Percentiles rank a stretch among this genome's conserved stretches.
Conservation (phyloP, 2,329 filamentous ascomycete species). For the Aspergillus floridensis region DNA sequence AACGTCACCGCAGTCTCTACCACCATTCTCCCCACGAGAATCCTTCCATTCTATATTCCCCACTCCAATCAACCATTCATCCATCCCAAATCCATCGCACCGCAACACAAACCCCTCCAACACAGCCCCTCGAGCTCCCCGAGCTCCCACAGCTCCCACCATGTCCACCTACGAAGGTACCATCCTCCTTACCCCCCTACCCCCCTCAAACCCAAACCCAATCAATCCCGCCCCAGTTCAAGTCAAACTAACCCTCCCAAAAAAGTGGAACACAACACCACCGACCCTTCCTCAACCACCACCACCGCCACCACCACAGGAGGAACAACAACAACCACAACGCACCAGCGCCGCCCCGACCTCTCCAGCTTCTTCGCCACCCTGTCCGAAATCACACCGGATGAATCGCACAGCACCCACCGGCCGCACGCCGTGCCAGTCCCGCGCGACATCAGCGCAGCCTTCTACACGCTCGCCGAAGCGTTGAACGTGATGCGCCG, state of each 20-base stretch:
- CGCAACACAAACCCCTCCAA: not conserved
- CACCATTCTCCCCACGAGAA: too few species aligned
- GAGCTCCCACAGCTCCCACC: constrained; percentile 10
- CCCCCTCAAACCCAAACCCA: not conserved
- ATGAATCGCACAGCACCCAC: constrained; percentile 35
- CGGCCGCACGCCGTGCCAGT: constrained; percentile 60
- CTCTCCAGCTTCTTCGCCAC: constrained; percentile 64
- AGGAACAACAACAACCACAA: constrained; percentile 10
- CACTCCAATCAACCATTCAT: too few species aligned
- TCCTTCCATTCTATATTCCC: too few species aligned
- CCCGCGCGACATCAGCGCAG: constrained; percentile 59
- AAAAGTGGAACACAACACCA: constrained; percentile 46
- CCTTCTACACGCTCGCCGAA: constrained; percentile 60
- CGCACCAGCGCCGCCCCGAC: constrained; percentile 56
- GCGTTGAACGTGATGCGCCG: constrained; percentile 58
- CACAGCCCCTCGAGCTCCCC: not conserved
- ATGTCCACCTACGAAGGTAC: constrained; percentile 46
- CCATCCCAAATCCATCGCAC: too few species aligned
- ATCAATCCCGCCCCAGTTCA: not conserved
- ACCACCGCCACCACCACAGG: not conserved
- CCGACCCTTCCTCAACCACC: constrained; percentile 25
- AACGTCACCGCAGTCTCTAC: too few species aligned
- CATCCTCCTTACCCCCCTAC: not conserved
- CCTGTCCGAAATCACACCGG: constrained; percentile 56
- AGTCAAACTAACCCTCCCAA: constrained; percentile 7